Evolutionary conservation across 345 rosid species (phyloP).

Genomic region (Camelina neglecta): DNA sequence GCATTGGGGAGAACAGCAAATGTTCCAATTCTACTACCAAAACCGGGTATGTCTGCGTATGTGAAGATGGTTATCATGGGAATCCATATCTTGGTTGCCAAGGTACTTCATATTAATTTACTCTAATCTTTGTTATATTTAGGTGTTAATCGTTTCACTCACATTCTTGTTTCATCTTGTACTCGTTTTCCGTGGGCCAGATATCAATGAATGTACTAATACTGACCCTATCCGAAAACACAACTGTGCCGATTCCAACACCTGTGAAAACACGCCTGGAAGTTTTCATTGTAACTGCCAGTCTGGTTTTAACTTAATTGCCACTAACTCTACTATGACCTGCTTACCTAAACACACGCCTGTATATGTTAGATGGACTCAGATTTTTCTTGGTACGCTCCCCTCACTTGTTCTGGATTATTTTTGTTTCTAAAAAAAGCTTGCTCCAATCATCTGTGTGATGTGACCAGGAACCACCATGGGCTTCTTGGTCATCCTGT

Average conservation of each 20-base stretch:
- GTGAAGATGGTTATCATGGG: not conserved
- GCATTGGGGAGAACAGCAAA: not conserved
- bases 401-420: not conserved
- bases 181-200: not conserved
- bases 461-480: slow-evolving; percentile 9
- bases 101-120: not conserved
- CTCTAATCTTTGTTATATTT: not conserved
- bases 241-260: not conserved
- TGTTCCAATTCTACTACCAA: not conserved
- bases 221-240: not conserved
- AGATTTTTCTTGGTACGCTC: not conserved
- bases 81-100: slow-evolving; percentile 35
- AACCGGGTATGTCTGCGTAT: not conserved
- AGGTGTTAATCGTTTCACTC: not conserved
- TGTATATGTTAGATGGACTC: not conserved
- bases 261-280: slow-evolving; percentile 24
- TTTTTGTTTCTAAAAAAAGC: not conserved
- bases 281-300: slow-evolving; percentile 41
- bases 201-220: slow-evolving; percentile 10
- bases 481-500: slow-evolving; percentile 26
- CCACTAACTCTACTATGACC: not conserved
- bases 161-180: not conserved
- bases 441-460: not conserved
- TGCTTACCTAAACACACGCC: too few relatives aligned
- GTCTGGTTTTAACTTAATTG: not conserved